Evolutionary conservation across 1,284 basidiomycete species (phyloP).

Genomic region (Coniophora puteana): DNA sequence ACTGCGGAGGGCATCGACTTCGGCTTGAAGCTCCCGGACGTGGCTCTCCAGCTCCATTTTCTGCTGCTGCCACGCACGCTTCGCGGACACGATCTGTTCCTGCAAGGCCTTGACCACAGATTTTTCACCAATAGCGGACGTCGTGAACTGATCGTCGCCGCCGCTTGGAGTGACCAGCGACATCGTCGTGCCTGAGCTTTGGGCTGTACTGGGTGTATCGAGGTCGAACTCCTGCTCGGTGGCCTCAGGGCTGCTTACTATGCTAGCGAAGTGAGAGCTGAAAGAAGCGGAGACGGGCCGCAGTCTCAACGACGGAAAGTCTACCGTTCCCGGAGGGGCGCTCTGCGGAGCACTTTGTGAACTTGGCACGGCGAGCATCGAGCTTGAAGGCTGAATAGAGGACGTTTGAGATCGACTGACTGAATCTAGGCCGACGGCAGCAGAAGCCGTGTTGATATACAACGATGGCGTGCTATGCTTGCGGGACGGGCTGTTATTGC

Average conservation of each 20-base stretch:
- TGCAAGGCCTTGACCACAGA: conserved; percentile 52
- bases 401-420: no score
- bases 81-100: conserved; percentile 56
- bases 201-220: conserved; percentile 43
- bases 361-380: no score
- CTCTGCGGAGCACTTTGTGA: conserved; percentile 39
- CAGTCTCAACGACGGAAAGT: conserved; percentile 64
- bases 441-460: conserved; percentile 43
- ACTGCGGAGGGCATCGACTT: conserved; percentile 54
- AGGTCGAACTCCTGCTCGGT: conserved; percentile 37
- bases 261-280: conserved; percentile 63
- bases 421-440: no score
- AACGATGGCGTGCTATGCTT: conserved; percentile 39
- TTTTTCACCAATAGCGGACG: conserved; percentile 22
- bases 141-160: conserved; percentile 34
- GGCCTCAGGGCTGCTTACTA: conserved; percentile 40
- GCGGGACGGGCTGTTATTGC: conserved; percentile 13
- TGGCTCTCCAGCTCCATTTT: conserved; percentile 74
- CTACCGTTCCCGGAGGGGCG: conserved; percentile 57
- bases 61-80: conserved; percentile 65
- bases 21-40: conserved; percentile 63
- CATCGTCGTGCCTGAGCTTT: conserved; percentile 38
- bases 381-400: no score
- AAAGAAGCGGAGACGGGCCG: conserved; percentile 76
- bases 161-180: conserved; percentile 48